phyloP scores from a whole-genome alignment of 1,284 basidiomycete species.

The Prillingera fragicola region DNA sequence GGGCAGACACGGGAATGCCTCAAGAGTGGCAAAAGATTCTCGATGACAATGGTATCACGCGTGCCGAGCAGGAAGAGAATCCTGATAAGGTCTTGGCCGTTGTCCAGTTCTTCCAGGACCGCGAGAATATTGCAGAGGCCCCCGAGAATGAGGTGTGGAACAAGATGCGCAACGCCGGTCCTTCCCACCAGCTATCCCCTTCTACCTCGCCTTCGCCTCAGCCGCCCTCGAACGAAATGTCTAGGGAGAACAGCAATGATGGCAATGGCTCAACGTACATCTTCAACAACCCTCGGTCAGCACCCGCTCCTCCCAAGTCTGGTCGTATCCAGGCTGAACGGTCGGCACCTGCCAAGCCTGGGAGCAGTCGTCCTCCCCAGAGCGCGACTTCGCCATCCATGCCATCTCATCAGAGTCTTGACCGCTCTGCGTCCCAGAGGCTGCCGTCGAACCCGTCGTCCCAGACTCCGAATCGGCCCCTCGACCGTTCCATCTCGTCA shows the following conservation, averaged over 20 bases:
- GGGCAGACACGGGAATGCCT: conserved; percentile 77
- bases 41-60: conserved; percentile 92
- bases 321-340: conserved; percentile 15
- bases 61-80: conserved; percentile 92
- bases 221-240: conserved; percentile 34
- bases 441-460: conserved; percentile 30
- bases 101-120: conserved; percentile 74
- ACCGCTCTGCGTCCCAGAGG: conserved; percentile 30
- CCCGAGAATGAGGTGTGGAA: conserved; percentile 61
- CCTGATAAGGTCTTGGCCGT: conserved; percentile 97
- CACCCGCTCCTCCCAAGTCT: conserved; percentile 10
- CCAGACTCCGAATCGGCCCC: conserved; percentile 27
- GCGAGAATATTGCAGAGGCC: conserved; percentile 20
- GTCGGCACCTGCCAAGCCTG: conserved; percentile 12
- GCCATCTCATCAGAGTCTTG: conserved; percentile 1
- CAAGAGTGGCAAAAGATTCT: conserved; percentile 99
- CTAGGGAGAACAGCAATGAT: conserved; percentile 40
- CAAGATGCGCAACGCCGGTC: conserved; percentile 57
- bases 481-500: conserved; percentile 51
- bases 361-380: conserved; percentile 9
- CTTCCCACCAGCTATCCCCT: conserved; percentile 18
- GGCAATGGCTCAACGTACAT: conserved; percentile 9
- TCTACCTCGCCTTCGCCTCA: conserved; percentile 12
- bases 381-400: conserved; percentile 8
- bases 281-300: conserved; percentile 13